A percentile compares a stretch with the other conserved stretches of the same genome.
Evolutionary conservation across 345 rosid genomes (phyloP).

Genomic region (Brassica rapa): DNA sequence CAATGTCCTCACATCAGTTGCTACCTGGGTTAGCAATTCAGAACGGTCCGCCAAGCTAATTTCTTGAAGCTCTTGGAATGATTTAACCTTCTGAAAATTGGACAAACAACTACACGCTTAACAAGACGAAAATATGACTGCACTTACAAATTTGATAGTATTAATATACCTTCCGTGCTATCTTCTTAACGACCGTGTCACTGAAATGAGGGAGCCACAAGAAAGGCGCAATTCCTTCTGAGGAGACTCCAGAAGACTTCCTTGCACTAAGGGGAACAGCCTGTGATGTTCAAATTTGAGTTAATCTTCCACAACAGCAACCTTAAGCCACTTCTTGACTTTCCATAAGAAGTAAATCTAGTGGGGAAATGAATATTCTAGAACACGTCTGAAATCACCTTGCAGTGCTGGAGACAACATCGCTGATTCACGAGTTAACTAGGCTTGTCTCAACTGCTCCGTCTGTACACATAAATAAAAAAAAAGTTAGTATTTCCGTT

Average conservation of each 20-base stretch:
- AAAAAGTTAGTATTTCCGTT: slow-evolving; percentile 22
- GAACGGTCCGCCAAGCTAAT: slow-evolving; percentile 71
- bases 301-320: slow-evolving; percentile 14
- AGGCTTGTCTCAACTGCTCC: slow-evolving; percentile 96
- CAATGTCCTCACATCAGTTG: slow-evolving; percentile 71
- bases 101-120: slow-evolving; percentile 6
- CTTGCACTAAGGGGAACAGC: slow-evolving; percentile 97
- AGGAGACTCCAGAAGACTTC: slow-evolving; percentile 81
- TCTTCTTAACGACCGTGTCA: slow-evolving; percentile 76
- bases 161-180: slow-evolving; percentile 78
- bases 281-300: slow-evolving; percentile 44
- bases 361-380: slow-evolving; percentile 35
- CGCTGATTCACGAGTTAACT: slow-evolving; percentile 76
- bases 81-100: slow-evolving; percentile 80
- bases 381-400: slow-evolving; percentile 78
- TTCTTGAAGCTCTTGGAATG: slow-evolving; percentile 78
- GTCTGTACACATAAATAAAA: slow-evolving; percentile 51
- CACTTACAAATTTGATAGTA: slow-evolving; percentile 21
- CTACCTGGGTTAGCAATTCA: slow-evolving; percentile 71
- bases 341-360: slow-evolving; percentile 6
- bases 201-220: slow-evolving; percentile 92
- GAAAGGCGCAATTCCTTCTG: slow-evolving; percentile 91
- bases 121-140: slow-evolving; percentile 10
- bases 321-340: slow-evolving; percentile 19
- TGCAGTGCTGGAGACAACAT: slow-evolving; percentile 76